Evolutionary conservation across 1,284 basidiomycete genomes (phyloP), one percentile per base, ranked within the genome.

Genomic region (Uromyces viciae-fabae): DNA sequence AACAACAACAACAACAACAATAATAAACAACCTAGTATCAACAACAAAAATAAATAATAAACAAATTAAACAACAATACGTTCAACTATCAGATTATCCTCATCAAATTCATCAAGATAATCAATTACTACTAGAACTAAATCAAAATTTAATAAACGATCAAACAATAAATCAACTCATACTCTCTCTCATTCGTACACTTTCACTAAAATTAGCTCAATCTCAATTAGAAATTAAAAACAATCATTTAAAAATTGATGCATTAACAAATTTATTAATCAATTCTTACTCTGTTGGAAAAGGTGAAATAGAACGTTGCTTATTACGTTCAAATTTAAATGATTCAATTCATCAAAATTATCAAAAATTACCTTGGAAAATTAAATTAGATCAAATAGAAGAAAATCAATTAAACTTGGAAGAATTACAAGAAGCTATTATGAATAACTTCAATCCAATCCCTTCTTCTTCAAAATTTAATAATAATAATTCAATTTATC

Each of bases 351-450:
- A n/a, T n/a, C n/a, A n/a, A n/a, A n/a, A n/a, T n/a, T n/a, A 60
- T 42, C 33, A 56, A 38, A 60, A 2, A 62, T n/a, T n/a, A n/a
- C 3, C 74, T 25, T 69, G 76, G 76, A 42, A 78, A 22, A 42
- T 56, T 17, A 36, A 78, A 71, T 28, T 74, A 17, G n/a, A n/a
- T n/a, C n/a, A n/a, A n/a, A n/a, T n/a, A n/a, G n/a, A n/a, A n/a
- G n/a, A n/a, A n/a, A n/a, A n/a, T n/a, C n/a, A n/a, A n/a, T n/a
- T n/a, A n/a, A n/a, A n/a, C n/a, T n/a, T 78, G 11, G 76, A 78
- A n/a, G 76, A 78, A 22, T 52, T 78, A 19, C 15, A 52, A 14
- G 76, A 78, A 78, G 76, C 76, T 28, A 78, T 78, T 64, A 69
- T 40, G 4, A 66, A 78, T 58, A 78, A 78, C 46, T n/a, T n/a